Conservation (phyloP, 2,329 filamentous ascomycete species). For the Calonectria hongkongensis region DNA sequence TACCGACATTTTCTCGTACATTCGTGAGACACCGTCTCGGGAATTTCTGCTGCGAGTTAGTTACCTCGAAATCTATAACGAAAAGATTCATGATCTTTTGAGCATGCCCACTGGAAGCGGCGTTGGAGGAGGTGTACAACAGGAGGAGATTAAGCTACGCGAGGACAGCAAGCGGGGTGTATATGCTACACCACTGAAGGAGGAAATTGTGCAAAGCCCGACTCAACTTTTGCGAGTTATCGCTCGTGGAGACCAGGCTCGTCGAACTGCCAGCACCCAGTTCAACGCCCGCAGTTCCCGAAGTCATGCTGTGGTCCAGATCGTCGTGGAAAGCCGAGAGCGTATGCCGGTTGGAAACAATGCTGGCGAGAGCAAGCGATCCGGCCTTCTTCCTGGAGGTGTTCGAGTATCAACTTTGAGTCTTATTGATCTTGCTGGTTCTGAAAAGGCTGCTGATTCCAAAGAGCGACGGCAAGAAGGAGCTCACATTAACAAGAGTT, state of each 20-base stretch:
- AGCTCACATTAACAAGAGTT: slow-evolving; percentile 98
- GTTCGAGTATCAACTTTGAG: slow-evolving; percentile 96
- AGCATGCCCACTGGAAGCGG: slow-evolving; percentile 80
- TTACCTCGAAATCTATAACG: slow-evolving; percentile 99
- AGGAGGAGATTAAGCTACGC: slow-evolving; percentile 97
- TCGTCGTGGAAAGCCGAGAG: slow-evolving; percentile 97
- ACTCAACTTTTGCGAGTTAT: slow-evolving; percentile 97
- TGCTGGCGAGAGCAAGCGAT: slow-evolving; percentile 73
- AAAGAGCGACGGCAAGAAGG: slow-evolving; percentile 96
- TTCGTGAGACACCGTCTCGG: slow-evolving; percentile 94
- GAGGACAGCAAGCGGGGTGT: slow-evolving; percentile 98
- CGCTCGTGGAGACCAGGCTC: slow-evolving; percentile 91
- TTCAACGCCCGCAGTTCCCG: slow-evolving; percentile 98
- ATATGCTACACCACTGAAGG: slow-evolving; percentile 95
- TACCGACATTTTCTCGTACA: slow-evolving; percentile 99
- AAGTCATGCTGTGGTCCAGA: slow-evolving; percentile 98
- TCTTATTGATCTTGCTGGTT: slow-evolving; percentile 96
- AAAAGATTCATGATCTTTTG: slow-evolving; percentile 95
- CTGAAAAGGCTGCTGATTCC: slow-evolving; percentile 94
- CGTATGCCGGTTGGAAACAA: slow-evolving; percentile 76
- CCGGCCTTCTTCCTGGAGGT: slow-evolving; percentile 85
- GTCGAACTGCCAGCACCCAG: slow-evolving; percentile 94
- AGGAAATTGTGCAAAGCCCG: slow-evolving; percentile 98
- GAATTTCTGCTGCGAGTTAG: slow-evolving; percentile 97
- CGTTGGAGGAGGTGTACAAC: slow-evolving; percentile 71